Conservation (phyloP, 768 basidiomycete genomes). For the Amanita rimosa region DNA sequence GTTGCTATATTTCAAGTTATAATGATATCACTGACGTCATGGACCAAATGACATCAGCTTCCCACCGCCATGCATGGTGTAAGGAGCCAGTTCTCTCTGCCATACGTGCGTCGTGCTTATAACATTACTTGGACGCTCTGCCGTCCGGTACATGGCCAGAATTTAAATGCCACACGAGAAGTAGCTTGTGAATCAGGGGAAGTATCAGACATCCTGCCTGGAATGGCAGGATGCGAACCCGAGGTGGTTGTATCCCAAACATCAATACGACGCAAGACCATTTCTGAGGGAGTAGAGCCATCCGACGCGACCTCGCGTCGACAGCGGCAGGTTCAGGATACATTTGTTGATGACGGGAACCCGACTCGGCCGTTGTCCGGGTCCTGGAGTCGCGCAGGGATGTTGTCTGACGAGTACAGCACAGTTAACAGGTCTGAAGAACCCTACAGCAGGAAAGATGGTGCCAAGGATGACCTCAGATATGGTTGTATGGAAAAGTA, state of each 20-base stretch:
- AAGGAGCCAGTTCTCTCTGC: neutral
- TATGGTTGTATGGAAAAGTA: constrained; percentile 7
- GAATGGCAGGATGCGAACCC: neutral
- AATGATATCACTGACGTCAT: neutral
- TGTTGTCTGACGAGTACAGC: constrained; percentile 4
- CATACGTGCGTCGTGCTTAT: neutral
- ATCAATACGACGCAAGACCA: neutral
- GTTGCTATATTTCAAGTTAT: neutral
- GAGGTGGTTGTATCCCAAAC: constrained; percentile 2
- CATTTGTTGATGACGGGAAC: neutral
- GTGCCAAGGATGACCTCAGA: constrained; percentile 3
- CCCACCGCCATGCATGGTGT: neutral
- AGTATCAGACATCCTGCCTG: neutral
- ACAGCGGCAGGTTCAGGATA: neutral
- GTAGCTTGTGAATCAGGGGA: neutral
- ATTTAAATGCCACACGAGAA: constrained; percentile 2
- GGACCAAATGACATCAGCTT: too few species aligned
- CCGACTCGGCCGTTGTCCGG: neutral
- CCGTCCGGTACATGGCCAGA: neutral
- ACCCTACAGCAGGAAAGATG: constrained; percentile 5
- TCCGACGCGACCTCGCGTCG: neutral
- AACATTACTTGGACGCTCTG: neutral
- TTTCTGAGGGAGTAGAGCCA: neutral
- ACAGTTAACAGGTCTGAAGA: constrained; percentile 4
- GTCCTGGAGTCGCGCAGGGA: constrained; percentile 5